A percentile compares a stretch with the other conserved stretches of the same genome.
phyloP scores from a whole-genome alignment of 1,284 basidiomycete genomes.

The Melanopsichium pennsylvanicum region DNA sequence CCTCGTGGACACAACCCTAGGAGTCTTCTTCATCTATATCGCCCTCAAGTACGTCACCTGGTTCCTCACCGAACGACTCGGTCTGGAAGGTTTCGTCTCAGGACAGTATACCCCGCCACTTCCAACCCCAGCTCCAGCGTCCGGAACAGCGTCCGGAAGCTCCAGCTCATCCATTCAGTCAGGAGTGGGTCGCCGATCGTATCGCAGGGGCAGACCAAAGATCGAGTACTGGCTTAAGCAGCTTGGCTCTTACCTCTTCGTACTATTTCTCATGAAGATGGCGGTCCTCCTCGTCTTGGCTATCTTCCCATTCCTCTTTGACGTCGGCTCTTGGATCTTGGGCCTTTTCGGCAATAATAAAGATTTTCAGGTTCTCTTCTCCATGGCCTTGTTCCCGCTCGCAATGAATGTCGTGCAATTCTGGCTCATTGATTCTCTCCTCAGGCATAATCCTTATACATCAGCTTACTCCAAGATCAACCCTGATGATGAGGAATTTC shows the following conservation, averaged over 20 bases:
- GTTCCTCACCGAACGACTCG: constrained; percentile 74
- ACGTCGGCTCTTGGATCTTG: constrained; percentile 81
- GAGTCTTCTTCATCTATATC: constrained; percentile 83
- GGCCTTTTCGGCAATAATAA: constrained; percentile 75
- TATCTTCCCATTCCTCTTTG: constrained; percentile 73
- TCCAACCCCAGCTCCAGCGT: constrained; percentile 8
- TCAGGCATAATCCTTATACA: constrained; percentile 57
- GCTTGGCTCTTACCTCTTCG: constrained; percentile 82
- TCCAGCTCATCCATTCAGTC: constrained; percentile 4
- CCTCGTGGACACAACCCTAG: constrained; percentile 89
- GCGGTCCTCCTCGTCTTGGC: constrained; percentile 77
- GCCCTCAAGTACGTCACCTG: constrained; percentile 77
- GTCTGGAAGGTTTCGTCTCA: constrained; percentile 80
- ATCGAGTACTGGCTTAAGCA: constrained; percentile 79
- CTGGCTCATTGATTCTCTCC: constrained; percentile 64
- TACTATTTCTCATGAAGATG: constrained; percentile 85
- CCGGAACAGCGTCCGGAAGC: not conserved
- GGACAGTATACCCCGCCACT: constrained; percentile 74
- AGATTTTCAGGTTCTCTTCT: constrained; percentile 67
- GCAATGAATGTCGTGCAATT: constrained; percentile 74
- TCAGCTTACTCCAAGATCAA: constrained; percentile 48
- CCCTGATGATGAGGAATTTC: constrained; percentile 28
- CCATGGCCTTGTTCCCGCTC: constrained; percentile 91
- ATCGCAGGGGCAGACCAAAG: constrained; percentile 23
- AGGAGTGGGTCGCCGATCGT: constrained; percentile 8